phyloP scores from a whole-genome alignment of 225 moss, liverwort and hornwort species.

The Neckera pumila region DNA sequence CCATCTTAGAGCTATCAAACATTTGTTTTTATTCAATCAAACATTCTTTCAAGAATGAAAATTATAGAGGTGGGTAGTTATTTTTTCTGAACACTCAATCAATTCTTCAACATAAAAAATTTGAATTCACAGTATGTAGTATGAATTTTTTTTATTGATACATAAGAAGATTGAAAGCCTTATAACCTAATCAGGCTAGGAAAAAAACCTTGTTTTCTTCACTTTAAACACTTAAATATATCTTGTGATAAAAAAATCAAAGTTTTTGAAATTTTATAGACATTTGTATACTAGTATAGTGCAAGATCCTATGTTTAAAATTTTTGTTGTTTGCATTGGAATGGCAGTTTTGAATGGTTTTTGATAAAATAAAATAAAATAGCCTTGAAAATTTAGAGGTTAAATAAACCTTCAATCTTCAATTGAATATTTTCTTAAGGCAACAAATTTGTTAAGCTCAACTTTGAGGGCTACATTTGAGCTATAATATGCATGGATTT shows the following conservation, averaged over 20 bases:
- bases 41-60: not conserved
- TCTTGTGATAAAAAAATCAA: not conserved
- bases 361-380: fast-evolving
- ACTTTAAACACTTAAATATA: not conserved
- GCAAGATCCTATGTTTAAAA: not conserved
- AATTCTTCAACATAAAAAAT: not conserved
- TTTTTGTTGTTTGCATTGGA: not conserved
- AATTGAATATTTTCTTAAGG: too few relatives aligned
- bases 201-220: fast-evolving
- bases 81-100: not conserved
- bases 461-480: not conserved
- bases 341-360: not conserved
- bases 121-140: fast-evolving
- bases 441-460: not conserved
- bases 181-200: fast-evolving
- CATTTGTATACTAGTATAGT: not conserved
- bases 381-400: not conserved
- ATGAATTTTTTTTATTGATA: not conserved
- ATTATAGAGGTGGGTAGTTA: fast-evolving
- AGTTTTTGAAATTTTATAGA: not conserved
- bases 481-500: not conserved
- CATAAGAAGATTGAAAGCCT: too few relatives aligned
- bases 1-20: not conserved
- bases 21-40: not conserved
- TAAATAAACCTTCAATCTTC: not conserved